A percentile compares a stretch with the other conserved stretches of the same genome.
Evolutionary conservation across 768 basidiomycete species (phyloP).

Genomic region (Termitomyces sp.): DNA sequence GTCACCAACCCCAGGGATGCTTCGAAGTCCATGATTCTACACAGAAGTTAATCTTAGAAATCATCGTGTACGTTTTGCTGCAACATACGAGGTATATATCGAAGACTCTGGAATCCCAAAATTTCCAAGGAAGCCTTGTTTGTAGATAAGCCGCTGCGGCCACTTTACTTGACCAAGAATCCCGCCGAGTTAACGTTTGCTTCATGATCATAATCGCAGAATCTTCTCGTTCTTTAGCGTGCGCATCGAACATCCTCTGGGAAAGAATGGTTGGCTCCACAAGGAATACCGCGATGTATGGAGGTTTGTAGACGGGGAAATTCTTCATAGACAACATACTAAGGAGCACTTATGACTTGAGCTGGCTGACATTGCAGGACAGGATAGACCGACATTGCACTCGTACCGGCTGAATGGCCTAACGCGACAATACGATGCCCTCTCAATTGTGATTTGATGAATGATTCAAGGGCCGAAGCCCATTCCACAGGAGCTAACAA

Average conservation of each 20-base stretch:
- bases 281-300: slow-evolving; percentile 23
- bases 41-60: background rate
- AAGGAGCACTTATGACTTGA: background rate
- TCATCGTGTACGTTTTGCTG: background rate
- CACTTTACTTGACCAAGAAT: slow-evolving; percentile 21
- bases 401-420: slow-evolving; percentile 29
- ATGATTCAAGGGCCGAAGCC: slow-evolving; percentile 11
- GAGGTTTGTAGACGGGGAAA: slow-evolving; percentile 8
- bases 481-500: slow-evolving; percentile 22
- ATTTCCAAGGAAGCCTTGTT: slow-evolving; percentile 22
- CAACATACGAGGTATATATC: slow-evolving; percentile 21
- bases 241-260: slow-evolving; percentile 18
- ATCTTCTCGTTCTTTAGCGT: slow-evolving; percentile 14
- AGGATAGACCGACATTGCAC: slow-evolving; percentile 22
- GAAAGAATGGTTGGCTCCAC: slow-evolving; percentile 29
- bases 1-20: slow-evolving; percentile 1
- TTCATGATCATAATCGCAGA: slow-evolving; percentile 13
- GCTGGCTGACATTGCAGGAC: background rate
- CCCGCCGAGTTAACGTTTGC: slow-evolving; percentile 19
- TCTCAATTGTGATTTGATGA: slow-evolving; percentile 12
- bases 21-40: slow-evolving; percentile 14
- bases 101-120: slow-evolving; percentile 25
- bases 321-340: slow-evolving; percentile 17
- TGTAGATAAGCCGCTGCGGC: slow-evolving; percentile 22
- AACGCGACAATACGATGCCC: slow-evolving; percentile 23